These are phyloP conservation scores for Themeda triandra DNA, from an alignment of 176 grass and related monocot species.

Conservation along the genomic window DNA sequence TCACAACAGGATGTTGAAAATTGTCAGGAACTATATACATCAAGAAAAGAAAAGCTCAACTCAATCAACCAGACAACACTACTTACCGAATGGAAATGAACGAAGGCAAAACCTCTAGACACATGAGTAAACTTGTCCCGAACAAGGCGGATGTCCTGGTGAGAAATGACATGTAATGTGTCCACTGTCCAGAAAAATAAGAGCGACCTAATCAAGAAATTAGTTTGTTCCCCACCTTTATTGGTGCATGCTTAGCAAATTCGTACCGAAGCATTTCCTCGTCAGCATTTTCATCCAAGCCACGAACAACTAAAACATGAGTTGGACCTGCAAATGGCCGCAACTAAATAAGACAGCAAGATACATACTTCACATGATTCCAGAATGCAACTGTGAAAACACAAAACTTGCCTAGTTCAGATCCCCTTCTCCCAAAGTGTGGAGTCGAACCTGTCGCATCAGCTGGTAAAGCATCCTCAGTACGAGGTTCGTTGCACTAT, in stretches of 20 bases:
- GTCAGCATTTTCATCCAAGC: slow-evolving; percentile 95
- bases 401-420: slow-evolving; percentile 69
- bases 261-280: slow-evolving; percentile 99
- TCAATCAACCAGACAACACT: slow-evolving; percentile 5
- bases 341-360: slow-evolving; percentile 18
- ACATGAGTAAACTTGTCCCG: slow-evolving; percentile 99
- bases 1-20: slow-evolving; percentile 18
- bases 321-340: slow-evolving; percentile 71
- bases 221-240: slow-evolving; percentile 59
- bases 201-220: not conserved
- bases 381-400: not conserved
- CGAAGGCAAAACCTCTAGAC: slow-evolving; percentile 93
- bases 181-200: not conserved
- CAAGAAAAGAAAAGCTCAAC: not conserved
- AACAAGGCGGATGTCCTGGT: slow-evolving; percentile 93
- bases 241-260: slow-evolving; percentile 93
- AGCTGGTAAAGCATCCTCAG: slow-evolving; percentile 82
- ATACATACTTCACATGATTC: slow-evolving; percentile 26
- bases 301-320: slow-evolving; percentile 99
- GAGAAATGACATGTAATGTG: slow-evolving; percentile 16
- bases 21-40: slow-evolving; percentile 5
- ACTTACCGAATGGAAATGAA: slow-evolving; percentile 97
- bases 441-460: slow-evolving; percentile 54
- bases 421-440: slow-evolving; percentile 65
- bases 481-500: slow-evolving; percentile 90